Evolutionary conservation across 148 eudicot genomes (phyloP), one percentile per base, ranked within the genome.

Genomic region (Rheum nobile): DNA sequence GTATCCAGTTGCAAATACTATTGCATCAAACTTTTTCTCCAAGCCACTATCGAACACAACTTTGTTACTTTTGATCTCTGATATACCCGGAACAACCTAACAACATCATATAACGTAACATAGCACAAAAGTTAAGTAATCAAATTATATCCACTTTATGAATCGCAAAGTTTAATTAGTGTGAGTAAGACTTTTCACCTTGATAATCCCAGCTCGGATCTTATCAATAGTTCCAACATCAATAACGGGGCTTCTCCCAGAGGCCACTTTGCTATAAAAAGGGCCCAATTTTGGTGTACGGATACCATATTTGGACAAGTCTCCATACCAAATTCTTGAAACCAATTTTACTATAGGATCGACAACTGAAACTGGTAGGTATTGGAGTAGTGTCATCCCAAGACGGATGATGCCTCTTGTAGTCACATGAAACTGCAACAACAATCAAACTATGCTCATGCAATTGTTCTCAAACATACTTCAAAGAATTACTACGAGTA

Each of bases 1-100:
- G 22, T 72, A 83, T 1, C 85, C 85, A 0, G 83, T 83, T 4
- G 85, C 85, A 72, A 80, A 80, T 29, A 83, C 37, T 14, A 83
- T 80, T 8, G 81, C 85, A 65, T 83, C 85, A 48, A 77, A 77
- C 4, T 72, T 38, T n/a, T 71, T 38, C 39, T 78, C 77, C 22
- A 29, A 41, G 10, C 73, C 54, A 73, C 78, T 67, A 70, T 78
- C 74, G 65, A 83, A 80, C 0, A 74, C 46, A 10, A 80, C 74
- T 31, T 32, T 67, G 24, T 44, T 67, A 34, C 72, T 59, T 4
- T 78, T 72, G 13, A 84, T 74, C 21, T 47, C 21, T 57, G 72
- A 44, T 59, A 84, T 79, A 0, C 50, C 69, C 0, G 86, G 84
- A 37, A 81, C 35, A 37, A 83, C 80, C 86, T 84, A 74, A 7